Evolutionary conservation across 192 early-diverging fungal species (phyloP), one percentile per base, ranked within the genome.

Genomic region (Umbelopsis vinacea): DNA sequence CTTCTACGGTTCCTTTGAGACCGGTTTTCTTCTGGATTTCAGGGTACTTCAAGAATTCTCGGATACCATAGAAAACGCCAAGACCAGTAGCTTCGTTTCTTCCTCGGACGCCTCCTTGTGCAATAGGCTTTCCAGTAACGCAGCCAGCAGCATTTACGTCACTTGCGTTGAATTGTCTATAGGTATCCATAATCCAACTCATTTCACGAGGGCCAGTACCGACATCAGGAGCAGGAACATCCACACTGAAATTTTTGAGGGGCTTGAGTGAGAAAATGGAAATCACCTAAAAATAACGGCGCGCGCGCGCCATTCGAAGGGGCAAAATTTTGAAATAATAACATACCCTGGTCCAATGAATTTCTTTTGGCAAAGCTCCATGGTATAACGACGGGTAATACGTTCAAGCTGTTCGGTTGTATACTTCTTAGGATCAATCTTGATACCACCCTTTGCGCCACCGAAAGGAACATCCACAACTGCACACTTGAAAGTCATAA

Each of bases 401-500:
- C 89, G 81, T 77, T 94, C 93, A 38, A 94, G 74, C 77, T 93
- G 86, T 0, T 86, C 83, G 19, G 83, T 75, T 21, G 91, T 92
- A 78, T 87, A 94, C 67, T 92, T 88, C 75, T 87, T 89, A 38
- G 93, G 93, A 76, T 94, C 84, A 67, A 94, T 87, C 81, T 88
- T 89, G 71, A 94, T 89, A 67, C 93, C 93, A 75, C 93, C 93
- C 81, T 94, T 94, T 72, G 92, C 93, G 37, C 88, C 88, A 50
- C 85, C 85, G 69, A 86, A 94, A 63, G 93, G 93, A 71, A 94
- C 93, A 74, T 94, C 92, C 23, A 94, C 92, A 15, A 93, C 90
- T 43, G 93, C 93, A 74, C 92, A 93, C 83, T 94, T 94, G 83
- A 86, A 94, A 43, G 93, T 93, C 93, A 94, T 94, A 57, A 94